Conservation (phyloP, 2,329 filamentous ascomycete genomes). For the Trichophyton simii region DNA sequence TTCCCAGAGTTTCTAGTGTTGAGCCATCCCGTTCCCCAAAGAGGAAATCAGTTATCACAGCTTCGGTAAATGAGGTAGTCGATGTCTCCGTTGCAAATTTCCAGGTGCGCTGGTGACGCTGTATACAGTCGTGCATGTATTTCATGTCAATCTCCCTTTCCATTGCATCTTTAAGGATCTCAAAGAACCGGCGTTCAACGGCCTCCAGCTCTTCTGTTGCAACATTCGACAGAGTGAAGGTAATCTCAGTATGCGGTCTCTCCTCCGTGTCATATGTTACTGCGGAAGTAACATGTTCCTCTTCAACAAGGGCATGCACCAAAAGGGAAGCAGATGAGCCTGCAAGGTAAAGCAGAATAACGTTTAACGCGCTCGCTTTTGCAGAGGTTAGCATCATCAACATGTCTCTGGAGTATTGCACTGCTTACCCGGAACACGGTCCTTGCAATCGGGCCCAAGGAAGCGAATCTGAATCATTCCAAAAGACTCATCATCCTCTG, state of each 20-base stretch:
- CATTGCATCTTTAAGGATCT: conserved; percentile 69
- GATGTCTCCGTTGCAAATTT: conserved; percentile 75
- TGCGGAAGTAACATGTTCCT: conserved; percentile 78
- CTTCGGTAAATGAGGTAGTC: conserved; percentile 66
- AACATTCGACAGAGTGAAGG: conserved; percentile 75
- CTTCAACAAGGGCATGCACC: conserved; percentile 85
- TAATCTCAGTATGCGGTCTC: conserved; percentile 70
- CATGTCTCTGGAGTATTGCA: not conserved
- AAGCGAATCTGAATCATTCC: conserved; percentile 80
- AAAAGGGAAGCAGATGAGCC: conserved; percentile 87
- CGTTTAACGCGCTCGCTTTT: conserved; percentile 53
- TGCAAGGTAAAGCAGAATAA: conserved; percentile 74
- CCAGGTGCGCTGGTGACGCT: conserved; percentile 65
- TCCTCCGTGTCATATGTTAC: conserved; percentile 69
- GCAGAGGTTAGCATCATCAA: not conserved
- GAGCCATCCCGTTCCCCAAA: conserved; percentile 79
- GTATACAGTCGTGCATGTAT: conserved; percentile 80
- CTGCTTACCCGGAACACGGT: conserved; percentile 45
- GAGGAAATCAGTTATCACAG: conserved; percentile 82
- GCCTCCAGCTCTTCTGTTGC: conserved; percentile 71
- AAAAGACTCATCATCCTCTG: conserved; percentile 88
- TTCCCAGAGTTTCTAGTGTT: conserved; percentile 49
- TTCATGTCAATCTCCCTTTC: conserved; percentile 69
- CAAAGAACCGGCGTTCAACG: conserved; percentile 75
- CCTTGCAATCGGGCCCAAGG: conserved; percentile 70